Evolutionary conservation across 306 rosid genomes (phyloP).

Genomic region (Citrullus amarus): DNA sequence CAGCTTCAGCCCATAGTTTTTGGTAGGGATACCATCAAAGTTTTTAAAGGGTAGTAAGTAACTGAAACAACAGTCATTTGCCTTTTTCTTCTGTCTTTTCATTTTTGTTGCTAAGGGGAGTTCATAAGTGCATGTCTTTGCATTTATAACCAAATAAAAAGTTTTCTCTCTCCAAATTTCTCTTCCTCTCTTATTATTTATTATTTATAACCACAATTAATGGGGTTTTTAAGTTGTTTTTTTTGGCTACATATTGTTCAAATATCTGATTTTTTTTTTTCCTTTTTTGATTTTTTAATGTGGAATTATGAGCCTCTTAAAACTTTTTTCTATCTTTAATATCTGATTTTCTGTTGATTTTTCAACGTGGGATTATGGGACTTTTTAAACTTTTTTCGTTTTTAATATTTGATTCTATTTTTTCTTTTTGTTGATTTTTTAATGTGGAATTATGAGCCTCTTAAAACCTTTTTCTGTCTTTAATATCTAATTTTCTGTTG

Average conservation of each 20-base stretch:
- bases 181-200: not conserved
- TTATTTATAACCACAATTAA: not conserved
- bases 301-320: no score
- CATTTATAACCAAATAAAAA: not conserved
- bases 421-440: no score
- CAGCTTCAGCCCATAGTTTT: constrained; percentile 1
- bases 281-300: no score
- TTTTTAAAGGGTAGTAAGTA: not conserved
- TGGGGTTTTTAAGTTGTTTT: no score
- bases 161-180: not conserved
- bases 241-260: not conserved
- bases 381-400: no score
- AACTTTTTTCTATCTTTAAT: no score
- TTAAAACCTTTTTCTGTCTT: no score
- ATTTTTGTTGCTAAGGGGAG: not conserved
- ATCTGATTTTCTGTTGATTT: no score
- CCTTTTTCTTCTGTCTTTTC: not conserved
- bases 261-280: not conserved
- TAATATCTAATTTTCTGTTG: no score
- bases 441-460: no score
- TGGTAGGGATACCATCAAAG: not conserved
- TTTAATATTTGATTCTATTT: no score
- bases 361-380: no score
- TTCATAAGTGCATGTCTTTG: not conserved
- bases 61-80: not conserved